Base-by-base conservation (phyloP, 208 protist species). In the Acanthamoeba castellanii region DNA sequence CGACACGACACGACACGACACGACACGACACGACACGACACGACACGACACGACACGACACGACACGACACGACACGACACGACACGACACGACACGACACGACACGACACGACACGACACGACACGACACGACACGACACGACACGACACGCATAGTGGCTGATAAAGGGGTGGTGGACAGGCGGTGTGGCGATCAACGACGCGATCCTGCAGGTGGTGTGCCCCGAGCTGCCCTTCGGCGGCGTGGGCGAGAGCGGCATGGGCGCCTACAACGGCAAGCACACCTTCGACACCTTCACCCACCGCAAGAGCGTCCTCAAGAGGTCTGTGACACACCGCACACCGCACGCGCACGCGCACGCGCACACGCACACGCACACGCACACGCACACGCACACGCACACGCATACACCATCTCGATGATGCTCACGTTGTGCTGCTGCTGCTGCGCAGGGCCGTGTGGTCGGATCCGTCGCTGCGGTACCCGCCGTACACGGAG, bases 251-350 rank as follows among this genome's bases (percentile, higher is more conserved):
- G 66, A 74, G 47, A 93, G 89, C 66, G 98, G 98, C 68, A 97
- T 99, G 95, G 98, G 98, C 20, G 85, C 47, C 6, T 99, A 98
- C 95, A 97, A 99, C 81, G 98, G 98, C 37, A 96, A 98, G 57
- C 57, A 94, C 32, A 82, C 89, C n/a, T 93, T 93, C 47, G 89
- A 93, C 70, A 82, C 70, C 27, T 93, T 93, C 89, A 82, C 89
- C 22, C 89, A 93, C 89, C 59, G 70, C 42, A 93, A 82, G 89
- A 82, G 66, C 70, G 89, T 93, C 18, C 68, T 93, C 37, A 76
- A 70, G 85, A 18, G 85, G 32, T 45, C 7, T 30, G 32, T 25
- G 11, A n/a, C n/a, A n/a, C 11, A 82, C 11, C 74, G 42, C 42
- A 20, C 42, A 20, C 34, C 20, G 18, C 34, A 64, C 20, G 9